Percentiles rank a stretch among this genome's conserved stretches.
Evolutionary conservation across 1,284 basidiomycete species (phyloP).

Genomic region (Earliella scabrosa): DNA sequence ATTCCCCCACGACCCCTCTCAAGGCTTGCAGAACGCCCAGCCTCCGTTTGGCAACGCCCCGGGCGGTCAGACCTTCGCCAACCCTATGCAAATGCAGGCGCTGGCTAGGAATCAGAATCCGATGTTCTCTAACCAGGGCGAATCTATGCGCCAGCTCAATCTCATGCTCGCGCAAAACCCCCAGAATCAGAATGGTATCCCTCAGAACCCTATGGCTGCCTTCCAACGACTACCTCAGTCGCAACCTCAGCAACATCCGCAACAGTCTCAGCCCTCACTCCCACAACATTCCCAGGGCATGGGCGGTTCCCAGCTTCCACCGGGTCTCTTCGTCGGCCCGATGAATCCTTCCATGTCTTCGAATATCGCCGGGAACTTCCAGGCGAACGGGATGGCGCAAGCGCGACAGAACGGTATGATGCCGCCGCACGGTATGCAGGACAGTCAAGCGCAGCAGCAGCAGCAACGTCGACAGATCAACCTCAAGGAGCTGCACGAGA

Average conservation of each 20-base stretch:
- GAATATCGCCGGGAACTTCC: conserved; percentile 6
- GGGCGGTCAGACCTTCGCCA: conserved; percentile 10
- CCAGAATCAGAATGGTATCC: conserved; percentile 21
- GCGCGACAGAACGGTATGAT: conserved; percentile 11
- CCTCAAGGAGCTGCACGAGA: conserved; percentile 14
- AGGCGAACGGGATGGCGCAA: conserved; percentile 5
- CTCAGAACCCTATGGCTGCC: conserved; percentile 11
- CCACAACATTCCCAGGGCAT: conserved; percentile 13
- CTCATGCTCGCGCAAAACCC: conserved; percentile 33
- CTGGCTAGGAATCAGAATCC: conserved; percentile 9
- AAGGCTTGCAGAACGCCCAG: conserved; percentile 12
- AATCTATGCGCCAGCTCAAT: conserved; percentile 20
- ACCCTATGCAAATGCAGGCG: conserved; percentile 12
- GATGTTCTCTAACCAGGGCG: conserved; percentile 18
- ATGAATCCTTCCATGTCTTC: conserved; percentile 9
- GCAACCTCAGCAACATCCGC: conserved; percentile 20
- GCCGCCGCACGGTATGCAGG: conserved; percentile 11
- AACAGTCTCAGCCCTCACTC: conserved; percentile 18
- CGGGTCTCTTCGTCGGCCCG: conserved; percentile 16
- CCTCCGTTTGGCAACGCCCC: conserved; percentile 17
- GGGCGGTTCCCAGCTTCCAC: conserved; percentile 9
- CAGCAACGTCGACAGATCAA: neutral
- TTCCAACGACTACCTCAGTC: conserved; percentile 24
- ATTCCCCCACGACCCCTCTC: conserved; percentile 20
- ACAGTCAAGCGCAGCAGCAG: conserved; percentile 11